These are phyloP conservation scores for Cyberlindnera sargentensis DNA, from an alignment of 805 yeast genomes.

Conservation along the genomic window DNA sequence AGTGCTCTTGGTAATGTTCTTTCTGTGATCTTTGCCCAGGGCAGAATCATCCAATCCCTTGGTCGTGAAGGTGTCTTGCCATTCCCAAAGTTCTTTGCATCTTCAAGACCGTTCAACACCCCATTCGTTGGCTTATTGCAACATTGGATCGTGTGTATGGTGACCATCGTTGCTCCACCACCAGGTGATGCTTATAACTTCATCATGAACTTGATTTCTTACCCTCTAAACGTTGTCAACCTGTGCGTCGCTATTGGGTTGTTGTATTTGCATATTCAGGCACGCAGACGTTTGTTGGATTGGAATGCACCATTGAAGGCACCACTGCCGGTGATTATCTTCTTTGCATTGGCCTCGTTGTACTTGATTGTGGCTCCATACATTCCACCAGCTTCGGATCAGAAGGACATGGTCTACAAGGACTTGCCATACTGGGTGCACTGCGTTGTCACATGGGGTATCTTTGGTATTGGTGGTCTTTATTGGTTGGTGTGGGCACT, in stretches of 20 bases:
- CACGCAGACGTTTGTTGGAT: conserved; percentile 38
- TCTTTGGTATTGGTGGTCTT: conserved; percentile 54
- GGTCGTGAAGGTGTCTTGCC: conserved; percentile 82
- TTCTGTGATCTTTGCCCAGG: conserved; percentile 76
- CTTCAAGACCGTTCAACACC: conserved; percentile 64
- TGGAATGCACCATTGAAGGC: conserved; percentile 76
- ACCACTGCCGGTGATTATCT: conserved; percentile 51
- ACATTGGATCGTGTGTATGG: conserved; percentile 69
- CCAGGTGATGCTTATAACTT: conserved; percentile 87
- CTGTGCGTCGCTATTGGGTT: conserved; percentile 57
- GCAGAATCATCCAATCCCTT: conserved; percentile 71
- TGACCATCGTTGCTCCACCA: conserved; percentile 74
- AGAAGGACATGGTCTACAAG: conserved; percentile 50
- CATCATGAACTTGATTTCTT: conserved; percentile 70
- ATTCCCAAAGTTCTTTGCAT: conserved; percentile 61
- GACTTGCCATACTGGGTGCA: conserved; percentile 69
- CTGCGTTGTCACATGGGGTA: conserved; percentile 77
- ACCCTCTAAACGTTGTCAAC: conserved; percentile 75
- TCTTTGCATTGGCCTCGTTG: conserved; percentile 58
- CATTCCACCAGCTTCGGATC: conserved; percentile 62
- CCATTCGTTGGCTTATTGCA: conserved; percentile 69
- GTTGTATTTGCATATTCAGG: conserved; percentile 48
- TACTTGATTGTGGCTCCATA: conserved; percentile 74
- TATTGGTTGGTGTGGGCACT: conserved; percentile 65
- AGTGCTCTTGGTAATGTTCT: conserved; percentile 78